A percentile compares a stretch with the other conserved stretches of the same genome.
phyloP scores from a whole-genome alignment of 225 moss, liverwort and hornwort genomes.

The Antitrichia curtipendula region DNA sequence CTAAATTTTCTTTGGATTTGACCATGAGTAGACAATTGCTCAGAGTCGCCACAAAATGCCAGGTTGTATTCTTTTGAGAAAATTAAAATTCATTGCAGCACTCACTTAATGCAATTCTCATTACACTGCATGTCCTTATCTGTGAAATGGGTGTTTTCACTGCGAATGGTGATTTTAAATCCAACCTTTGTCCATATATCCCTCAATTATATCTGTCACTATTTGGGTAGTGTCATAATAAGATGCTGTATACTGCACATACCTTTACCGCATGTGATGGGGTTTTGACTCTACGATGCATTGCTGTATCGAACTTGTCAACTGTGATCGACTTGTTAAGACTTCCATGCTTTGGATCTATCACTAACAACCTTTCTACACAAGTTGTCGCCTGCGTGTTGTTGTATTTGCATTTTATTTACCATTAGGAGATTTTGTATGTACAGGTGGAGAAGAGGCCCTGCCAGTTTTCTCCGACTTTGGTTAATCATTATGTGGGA shows the following conservation, averaged over 20 bases:
- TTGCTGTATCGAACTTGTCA: neutral
- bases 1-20: neutral
- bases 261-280: neutral
- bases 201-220: neutral
- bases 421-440: neutral
- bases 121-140: neutral
- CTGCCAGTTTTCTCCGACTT: neutral
- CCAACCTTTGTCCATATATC: neutral
- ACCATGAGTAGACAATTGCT: neutral
- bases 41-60: neutral
- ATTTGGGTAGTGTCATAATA: neutral
- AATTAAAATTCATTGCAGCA: neutral
- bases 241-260: neutral
- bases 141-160: neutral
- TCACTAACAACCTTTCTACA: neutral
- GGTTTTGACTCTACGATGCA: neutral
- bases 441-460: constrained; percentile 6
- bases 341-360: neutral
- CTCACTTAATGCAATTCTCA: neutral
- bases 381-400: neutral
- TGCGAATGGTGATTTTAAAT: neutral
- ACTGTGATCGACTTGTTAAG: neutral
- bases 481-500: neutral
- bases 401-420: neutral
- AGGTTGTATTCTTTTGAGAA: neutral